phyloP scores from a whole-genome alignment of 805 yeast genomes.

The Sporopachydermia lactativora region DNA sequence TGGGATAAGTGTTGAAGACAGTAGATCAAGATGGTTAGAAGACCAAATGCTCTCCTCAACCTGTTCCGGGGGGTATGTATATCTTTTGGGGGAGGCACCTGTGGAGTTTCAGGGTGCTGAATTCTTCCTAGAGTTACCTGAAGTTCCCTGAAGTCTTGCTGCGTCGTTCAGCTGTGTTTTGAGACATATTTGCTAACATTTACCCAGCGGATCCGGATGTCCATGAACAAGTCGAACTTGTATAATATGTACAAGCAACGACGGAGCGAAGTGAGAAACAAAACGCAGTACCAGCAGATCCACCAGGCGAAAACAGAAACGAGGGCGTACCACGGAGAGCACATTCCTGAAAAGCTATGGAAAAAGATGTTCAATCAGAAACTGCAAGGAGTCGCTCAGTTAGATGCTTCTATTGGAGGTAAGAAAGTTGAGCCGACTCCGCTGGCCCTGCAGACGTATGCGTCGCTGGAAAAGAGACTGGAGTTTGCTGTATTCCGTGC shows the following conservation, averaged over 20 bases:
- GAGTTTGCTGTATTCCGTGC: conserved; percentile 87
- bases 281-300: conserved; percentile 80
- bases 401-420: conserved; percentile 68
- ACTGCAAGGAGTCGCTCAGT: conserved; percentile 75
- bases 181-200: conserved; percentile 3
- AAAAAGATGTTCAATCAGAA: conserved; percentile 52
- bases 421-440: conserved; percentile 52
- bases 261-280: conserved; percentile 35
- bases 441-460: conserved; percentile 75
- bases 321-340: conserved; percentile 93
- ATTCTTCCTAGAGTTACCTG: too few relatives aligned
- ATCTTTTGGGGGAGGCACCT: not conserved
- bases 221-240: conserved; percentile 84
- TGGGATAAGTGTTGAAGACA: not conserved
- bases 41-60: conserved; percentile 4
- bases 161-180: too few relatives aligned
- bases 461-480: conserved; percentile 74
- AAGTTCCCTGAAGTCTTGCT: too few relatives aligned
- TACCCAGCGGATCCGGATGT: conserved; percentile 53
- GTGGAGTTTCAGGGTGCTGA: too few relatives aligned
- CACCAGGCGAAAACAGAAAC: conserved; percentile 87
- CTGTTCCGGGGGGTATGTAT: conserved; percentile 31
- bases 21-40: conserved; percentile 8
- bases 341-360: conserved; percentile 73
- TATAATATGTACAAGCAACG: conserved; percentile 77